A percentile compares a stretch with the other conserved stretches of the same genome.
Conservation (phyloP, 805 yeast species). For the Hanseniaspora thailandica region DNA sequence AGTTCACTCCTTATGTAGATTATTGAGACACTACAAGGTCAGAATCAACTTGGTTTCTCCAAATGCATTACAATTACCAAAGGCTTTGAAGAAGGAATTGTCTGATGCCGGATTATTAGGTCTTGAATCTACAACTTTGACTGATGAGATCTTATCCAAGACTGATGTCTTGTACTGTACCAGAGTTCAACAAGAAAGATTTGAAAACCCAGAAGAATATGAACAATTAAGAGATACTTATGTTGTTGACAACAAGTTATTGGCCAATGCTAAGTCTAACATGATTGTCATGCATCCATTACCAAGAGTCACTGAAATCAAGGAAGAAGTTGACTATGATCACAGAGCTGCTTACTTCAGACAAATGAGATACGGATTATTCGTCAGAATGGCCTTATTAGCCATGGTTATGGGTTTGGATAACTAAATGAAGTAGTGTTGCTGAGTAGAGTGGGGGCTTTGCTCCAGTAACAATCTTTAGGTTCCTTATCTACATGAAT, state of each 20-base stretch:
- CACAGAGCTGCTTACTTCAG: conserved; percentile 99
- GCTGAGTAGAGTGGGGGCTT: conserved; percentile 13
- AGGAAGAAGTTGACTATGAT: conserved; percentile 97
- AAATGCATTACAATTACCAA: conserved; percentile 73
- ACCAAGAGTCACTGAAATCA: conserved; percentile 92
- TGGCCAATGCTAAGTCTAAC: conserved; percentile 88
- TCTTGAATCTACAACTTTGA: conserved; percentile 61
- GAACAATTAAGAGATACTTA: conserved; percentile 82
- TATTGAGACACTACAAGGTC: conserved; percentile 85
- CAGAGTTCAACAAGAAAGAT: conserved; percentile 95
- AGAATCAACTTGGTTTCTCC: conserved; percentile 88
- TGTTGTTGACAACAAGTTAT: conserved; percentile 81
- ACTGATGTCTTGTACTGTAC: conserved; percentile 97
- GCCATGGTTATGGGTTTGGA: conserved; percentile 98
- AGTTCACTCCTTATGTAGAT: conserved; percentile 86
- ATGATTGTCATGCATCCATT: conserved; percentile 99
- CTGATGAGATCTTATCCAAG: conserved; percentile 72
- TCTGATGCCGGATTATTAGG: conserved; percentile 55
- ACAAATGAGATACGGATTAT: conserved; percentile 97
- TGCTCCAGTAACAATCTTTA: background rate
- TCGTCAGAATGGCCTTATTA: conserved; percentile 95
- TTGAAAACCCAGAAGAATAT: conserved; percentile 61
- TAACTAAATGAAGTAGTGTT: conserved; percentile 32
- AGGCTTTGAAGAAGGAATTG: conserved; percentile 56
- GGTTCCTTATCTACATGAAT: background rate